Evolutionary conservation across 2,329 filamentous ascomycete species (phyloP).

Genomic region (Aspergillus fructus): DNA sequence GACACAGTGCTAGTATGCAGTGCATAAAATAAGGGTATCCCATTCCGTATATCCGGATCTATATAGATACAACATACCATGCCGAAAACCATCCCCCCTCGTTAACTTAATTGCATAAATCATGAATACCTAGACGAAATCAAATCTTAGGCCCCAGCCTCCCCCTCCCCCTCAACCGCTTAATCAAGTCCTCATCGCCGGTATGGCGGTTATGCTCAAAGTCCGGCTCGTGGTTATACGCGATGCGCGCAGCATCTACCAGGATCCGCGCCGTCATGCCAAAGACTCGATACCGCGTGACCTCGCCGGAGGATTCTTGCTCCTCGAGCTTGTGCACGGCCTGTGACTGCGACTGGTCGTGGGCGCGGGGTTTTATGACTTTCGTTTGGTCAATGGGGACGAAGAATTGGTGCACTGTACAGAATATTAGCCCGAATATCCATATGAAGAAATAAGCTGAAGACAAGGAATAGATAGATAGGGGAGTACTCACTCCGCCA

Average conservation of each 20-base stretch:
- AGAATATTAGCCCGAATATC: neutral
- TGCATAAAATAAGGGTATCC: too few species aligned
- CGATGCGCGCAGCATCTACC: conserved; percentile 81
- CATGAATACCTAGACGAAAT: neutral
- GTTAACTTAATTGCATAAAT: too few species aligned
- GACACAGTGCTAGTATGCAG: too few species aligned
- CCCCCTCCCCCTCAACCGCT: conserved; percentile 55
- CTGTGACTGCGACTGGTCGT: conserved; percentile 43
- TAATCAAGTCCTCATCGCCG: conserved; percentile 67
- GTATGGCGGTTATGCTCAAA: conserved; percentile 71
- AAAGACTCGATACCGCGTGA: conserved; percentile 77
- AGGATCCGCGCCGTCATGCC: conserved; percentile 92
- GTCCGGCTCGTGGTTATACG: conserved; percentile 78
- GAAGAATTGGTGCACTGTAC: conserved; percentile 80
- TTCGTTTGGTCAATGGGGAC: conserved; percentile 73
- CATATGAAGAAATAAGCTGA: neutral
- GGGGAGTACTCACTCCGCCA: conserved; percentile 59
- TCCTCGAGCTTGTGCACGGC: conserved; percentile 45
- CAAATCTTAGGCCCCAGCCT: conserved; percentile 48
- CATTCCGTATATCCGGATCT: too few species aligned
- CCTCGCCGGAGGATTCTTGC: conserved; percentile 45
- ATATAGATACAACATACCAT: too few species aligned
- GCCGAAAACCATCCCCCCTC: too few species aligned
- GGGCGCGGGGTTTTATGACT: conserved; percentile 59
- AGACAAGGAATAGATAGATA: neutral